phyloP scores from a whole-genome alignment of 768 basidiomycete genomes.

The Leccinum rimulosum region DNA sequence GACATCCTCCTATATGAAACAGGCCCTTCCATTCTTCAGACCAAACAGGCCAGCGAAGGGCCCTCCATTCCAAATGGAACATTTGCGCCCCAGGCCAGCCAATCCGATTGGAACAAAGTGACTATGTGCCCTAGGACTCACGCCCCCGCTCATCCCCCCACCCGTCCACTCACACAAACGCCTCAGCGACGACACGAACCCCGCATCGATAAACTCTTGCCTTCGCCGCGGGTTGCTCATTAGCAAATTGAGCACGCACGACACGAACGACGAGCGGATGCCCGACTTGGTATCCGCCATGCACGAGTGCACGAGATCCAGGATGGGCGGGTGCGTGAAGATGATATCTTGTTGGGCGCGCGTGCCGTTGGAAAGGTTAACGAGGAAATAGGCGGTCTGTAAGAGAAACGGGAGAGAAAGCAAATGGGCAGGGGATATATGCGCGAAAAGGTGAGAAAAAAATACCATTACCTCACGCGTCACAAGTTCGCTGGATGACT shows the following conservation, averaged over 20 bases:
- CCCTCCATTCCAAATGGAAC: too few species aligned
- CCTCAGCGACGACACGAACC: conserved; percentile 43
- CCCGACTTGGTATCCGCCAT: conserved; percentile 59
- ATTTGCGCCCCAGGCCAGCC: too few species aligned
- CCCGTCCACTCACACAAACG: conserved; percentile 41
- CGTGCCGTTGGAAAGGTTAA: conserved; percentile 66
- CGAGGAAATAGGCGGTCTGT: conserved; percentile 58
- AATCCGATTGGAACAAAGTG: too few species aligned
- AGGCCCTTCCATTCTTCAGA: too few species aligned
- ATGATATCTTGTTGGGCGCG: conserved; percentile 50
- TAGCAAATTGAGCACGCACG: conserved; percentile 58
- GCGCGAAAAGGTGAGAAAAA: neutral
- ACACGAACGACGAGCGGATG: conserved; percentile 57
- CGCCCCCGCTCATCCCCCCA: conserved; percentile 16
- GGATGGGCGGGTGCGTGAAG: conserved; percentile 48
- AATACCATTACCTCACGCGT: conserved; percentile 43
- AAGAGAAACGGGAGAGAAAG: neutral
- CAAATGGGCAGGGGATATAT: neutral
- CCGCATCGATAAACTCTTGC: conserved; percentile 42
- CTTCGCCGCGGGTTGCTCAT: conserved; percentile 36
- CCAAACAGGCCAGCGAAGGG: too few species aligned
- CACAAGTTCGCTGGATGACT: conserved; percentile 51
- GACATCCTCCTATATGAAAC: too few species aligned
- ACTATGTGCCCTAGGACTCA: conserved; percentile 33
- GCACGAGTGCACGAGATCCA: conserved; percentile 52